These are phyloP conservation scores for Gnaphalium uliginosum DNA, from an alignment of 129 eudicot species.

Conservation along the genomic window DNA sequence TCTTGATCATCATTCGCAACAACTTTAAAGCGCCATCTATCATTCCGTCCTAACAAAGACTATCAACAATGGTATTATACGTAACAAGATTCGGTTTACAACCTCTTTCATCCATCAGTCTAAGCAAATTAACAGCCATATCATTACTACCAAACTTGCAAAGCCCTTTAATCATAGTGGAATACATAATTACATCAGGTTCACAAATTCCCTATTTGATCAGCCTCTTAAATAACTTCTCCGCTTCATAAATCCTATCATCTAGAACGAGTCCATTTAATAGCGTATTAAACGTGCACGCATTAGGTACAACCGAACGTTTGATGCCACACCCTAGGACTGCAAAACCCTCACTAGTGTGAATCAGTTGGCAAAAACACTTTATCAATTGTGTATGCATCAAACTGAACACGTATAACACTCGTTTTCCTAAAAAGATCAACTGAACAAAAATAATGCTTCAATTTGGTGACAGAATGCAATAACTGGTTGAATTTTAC, in stretches of 20 bases:
- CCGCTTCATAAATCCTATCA: not conserved
- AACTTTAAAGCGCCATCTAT: no score
- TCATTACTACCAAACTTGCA: no score
- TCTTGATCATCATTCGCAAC: no score
- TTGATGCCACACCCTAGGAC: not conserved
- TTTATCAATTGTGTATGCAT: slow-evolving; percentile 1
- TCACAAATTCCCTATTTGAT: no score
- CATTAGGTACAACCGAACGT: not conserved
- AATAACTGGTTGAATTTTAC: not conserved
- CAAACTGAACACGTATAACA: not conserved
- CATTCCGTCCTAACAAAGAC: no score
- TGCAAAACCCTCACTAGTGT: not conserved
- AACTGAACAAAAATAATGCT: not conserved
- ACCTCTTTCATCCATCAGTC: no score
- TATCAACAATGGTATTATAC: no score
- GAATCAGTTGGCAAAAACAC: slow-evolving; percentile 2
- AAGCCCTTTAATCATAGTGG: no score
- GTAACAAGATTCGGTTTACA: no score
- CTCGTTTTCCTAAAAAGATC: not conserved
- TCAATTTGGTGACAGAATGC: not conserved
- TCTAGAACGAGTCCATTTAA: not conserved
- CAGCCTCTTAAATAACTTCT: not conserved
- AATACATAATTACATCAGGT: no score
- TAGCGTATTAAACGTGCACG: not conserved
- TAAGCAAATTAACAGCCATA: no score